Evolutionary conservation across 352 stramenopile genomes (phyloP).

Genomic region (Globisporangium viniferum): DNA sequence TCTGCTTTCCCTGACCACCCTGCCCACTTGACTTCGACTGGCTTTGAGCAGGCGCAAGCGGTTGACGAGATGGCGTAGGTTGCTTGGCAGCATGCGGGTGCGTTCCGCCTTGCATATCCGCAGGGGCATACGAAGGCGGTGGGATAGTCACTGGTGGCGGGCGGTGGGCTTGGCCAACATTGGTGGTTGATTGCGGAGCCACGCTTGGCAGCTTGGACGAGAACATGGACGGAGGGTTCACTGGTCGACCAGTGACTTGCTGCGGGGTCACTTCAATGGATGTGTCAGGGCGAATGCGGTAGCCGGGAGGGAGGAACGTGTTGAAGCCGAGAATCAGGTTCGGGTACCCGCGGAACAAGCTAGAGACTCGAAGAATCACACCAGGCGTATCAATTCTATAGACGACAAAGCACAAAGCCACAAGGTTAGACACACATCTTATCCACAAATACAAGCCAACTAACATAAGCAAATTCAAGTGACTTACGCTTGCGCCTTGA

Average conservation of each 20-base stretch:
- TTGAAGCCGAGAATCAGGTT: slow-evolving; percentile 99
- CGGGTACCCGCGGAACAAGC: slow-evolving; percentile 98
- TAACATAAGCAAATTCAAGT: background rate
- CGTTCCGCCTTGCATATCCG: slow-evolving; percentile 32
- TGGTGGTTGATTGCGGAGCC: slow-evolving; percentile 30
- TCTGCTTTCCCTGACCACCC: slow-evolving; percentile 33
- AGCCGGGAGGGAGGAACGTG: slow-evolving; percentile 97
- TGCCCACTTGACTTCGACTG: slow-evolving; percentile 29
- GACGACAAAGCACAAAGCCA: background rate
- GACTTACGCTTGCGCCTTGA: slow-evolving; percentile 93
- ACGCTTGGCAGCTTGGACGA: slow-evolving; percentile 19
- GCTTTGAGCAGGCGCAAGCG: slow-evolving; percentile 29
- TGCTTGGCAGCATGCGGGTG: slow-evolving; percentile 38
- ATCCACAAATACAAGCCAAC: background rate
- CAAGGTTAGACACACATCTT: background rate
- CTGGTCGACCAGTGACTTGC: slow-evolving; percentile 44
- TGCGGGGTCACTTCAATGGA: slow-evolving; percentile 78
- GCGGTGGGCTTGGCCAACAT: slow-evolving; percentile 42
- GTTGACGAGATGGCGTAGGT: slow-evolving; percentile 49
- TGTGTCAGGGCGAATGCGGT: slow-evolving; percentile 83
- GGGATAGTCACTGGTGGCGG: slow-evolving; percentile 72
- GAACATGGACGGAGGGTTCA: slow-evolving; percentile 23
- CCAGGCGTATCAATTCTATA: slow-evolving; percentile 96
- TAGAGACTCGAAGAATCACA: slow-evolving; percentile 98
- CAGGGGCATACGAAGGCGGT: slow-evolving; percentile 55